These are phyloP conservation scores for Linanthus parryae DNA, from an alignment of 148 eudicot genomes.

Conservation along the genomic window DNA sequence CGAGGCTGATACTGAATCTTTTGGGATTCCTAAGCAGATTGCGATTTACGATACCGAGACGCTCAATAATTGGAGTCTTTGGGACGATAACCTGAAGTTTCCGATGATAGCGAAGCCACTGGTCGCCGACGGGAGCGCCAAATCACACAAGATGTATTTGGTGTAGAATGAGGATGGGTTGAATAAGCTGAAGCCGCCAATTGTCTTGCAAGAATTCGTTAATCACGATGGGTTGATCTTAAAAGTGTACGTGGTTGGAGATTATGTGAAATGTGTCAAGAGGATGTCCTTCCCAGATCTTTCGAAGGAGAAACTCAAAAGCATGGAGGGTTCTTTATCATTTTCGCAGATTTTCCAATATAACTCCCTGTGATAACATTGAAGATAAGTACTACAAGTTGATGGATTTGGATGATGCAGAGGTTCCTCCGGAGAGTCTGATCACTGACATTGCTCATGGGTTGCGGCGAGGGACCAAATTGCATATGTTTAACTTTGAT, in stretches of 20 bases:
- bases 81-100: conserved; percentile 39
- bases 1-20: conserved; percentile 25
- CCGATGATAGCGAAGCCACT: conserved; percentile 65
- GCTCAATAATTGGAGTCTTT: conserved; percentile 18
- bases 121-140: conserved; percentile 60
- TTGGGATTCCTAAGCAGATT: conserved; percentile 65
- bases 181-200: conserved; percentile 45
- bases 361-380: conserved; percentile 32
- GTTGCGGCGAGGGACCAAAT: conserved; percentile 31
- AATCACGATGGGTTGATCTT: conserved; percentile 72
- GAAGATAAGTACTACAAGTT: conserved; percentile 51
- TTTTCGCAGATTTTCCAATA: conserved; percentile 69
- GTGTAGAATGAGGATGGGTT: conserved; percentile 46
- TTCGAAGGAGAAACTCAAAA: conserved; percentile 37
- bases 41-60: conserved; percentile 44
- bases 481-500: conserved; percentile 75
- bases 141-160: conserved; percentile 61
- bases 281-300: conserved; percentile 63
- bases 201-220: conserved; percentile 63
- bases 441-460: conserved; percentile 25
- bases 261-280: conserved; percentile 60
- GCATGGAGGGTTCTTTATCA: conserved; percentile 36
- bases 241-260: conserved; percentile 66
- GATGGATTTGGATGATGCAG: conserved; percentile 48
- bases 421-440: conserved; percentile 40